These are phyloP conservation scores for Gnaphalium uliginosum DNA, from an alignment of 129 eudicot species.

Conservation along the genomic window DNA sequence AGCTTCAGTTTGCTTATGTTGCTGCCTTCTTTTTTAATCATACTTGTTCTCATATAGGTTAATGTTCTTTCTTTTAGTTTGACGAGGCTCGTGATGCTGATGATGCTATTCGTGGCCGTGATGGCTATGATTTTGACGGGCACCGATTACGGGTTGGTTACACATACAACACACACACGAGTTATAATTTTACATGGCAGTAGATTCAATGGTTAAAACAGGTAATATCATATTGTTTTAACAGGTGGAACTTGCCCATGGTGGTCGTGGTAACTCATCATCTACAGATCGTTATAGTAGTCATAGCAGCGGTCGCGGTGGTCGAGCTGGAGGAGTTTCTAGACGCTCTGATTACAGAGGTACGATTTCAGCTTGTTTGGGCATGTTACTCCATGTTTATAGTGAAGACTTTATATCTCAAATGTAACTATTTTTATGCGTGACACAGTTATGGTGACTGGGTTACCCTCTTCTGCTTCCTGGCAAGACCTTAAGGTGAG, in stretches of 20 bases:
- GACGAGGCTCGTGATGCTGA: slow-evolving; percentile 93
- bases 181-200: slow-evolving; percentile 3
- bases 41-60: neutral
- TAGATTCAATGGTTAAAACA: neutral
- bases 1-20: slow-evolving; percentile 26
- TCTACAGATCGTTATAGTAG: slow-evolving; percentile 57
- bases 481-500: slow-evolving; percentile 94
- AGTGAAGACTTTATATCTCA: neutral
- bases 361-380: slow-evolving; percentile 15
- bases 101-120: slow-evolving; percentile 90
- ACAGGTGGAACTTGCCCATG: slow-evolving; percentile 90
- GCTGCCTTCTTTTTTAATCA: neutral
- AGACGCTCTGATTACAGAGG: slow-evolving; percentile 88
- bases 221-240: slow-evolving; percentile 19
- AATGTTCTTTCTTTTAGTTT: slow-evolving; percentile 41
- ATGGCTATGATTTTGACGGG: slow-evolving; percentile 90
- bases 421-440: neutral
- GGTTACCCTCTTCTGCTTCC: slow-evolving; percentile 81
- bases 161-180: slow-evolving; percentile 21
- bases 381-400: neutral
- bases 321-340: slow-evolving; percentile 72
- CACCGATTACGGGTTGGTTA: slow-evolving; percentile 73
- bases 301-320: slow-evolving; percentile 51
- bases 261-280: slow-evolving; percentile 81
- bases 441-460: slow-evolving; percentile 62